Percentiles rank a stretch among this genome's conserved stretches.
These are phyloP conservation scores for Pyrus bretschneideri DNA, from an alignment of 306 rosid genomes.

Conservation along the genomic window DNA sequence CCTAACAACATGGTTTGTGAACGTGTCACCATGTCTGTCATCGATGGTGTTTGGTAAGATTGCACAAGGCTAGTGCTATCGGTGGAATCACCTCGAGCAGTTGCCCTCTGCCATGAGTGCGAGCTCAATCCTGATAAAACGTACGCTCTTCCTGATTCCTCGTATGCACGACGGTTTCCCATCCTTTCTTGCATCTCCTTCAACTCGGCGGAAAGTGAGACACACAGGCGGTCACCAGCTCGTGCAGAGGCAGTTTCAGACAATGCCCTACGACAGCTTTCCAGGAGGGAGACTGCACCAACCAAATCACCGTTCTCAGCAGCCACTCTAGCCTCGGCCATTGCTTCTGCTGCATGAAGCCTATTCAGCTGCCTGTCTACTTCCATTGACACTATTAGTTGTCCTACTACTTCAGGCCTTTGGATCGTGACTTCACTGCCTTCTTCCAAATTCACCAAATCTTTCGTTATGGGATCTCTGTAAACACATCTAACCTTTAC, in stretches of 20 bases:
- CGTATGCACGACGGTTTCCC: conserved; percentile 66
- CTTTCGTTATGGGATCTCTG: conserved; percentile 62
- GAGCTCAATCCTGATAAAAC: conserved; percentile 86
- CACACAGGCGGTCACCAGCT: conserved; percentile 58
- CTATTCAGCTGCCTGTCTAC: conserved; percentile 85
- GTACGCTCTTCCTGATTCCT: conserved; percentile 85
- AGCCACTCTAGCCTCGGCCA: conserved; percentile 66
- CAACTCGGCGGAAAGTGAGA: conserved; percentile 58
- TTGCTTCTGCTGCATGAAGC: conserved; percentile 59
- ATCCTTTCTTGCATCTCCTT: conserved; percentile 95
- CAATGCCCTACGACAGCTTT: conserved; percentile 42
- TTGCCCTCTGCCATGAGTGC: conserved; percentile 93
- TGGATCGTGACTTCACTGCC: conserved; percentile 56
- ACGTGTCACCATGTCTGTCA: conserved; percentile 79
- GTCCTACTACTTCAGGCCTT: conserved; percentile 50
- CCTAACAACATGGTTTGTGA: conserved; percentile 66
- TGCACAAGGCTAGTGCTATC: conserved; percentile 56
- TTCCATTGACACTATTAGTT: conserved; percentile 49
- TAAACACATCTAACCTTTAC: conserved; percentile 49
- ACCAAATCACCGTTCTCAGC: conserved; percentile 67
- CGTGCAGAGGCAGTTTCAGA: conserved; percentile 55
- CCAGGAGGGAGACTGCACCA: conserved; percentile 63
- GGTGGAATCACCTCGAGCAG: conserved; percentile 87
- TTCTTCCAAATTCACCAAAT: conserved; percentile 40
- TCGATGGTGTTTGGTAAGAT: conserved; percentile 76